Percentiles rank a stretch among this genome's conserved stretches.
phyloP scores from a whole-genome alignment of 2,329 filamentous ascomycete genomes.

The Trichoderma brevicompactum region DNA sequence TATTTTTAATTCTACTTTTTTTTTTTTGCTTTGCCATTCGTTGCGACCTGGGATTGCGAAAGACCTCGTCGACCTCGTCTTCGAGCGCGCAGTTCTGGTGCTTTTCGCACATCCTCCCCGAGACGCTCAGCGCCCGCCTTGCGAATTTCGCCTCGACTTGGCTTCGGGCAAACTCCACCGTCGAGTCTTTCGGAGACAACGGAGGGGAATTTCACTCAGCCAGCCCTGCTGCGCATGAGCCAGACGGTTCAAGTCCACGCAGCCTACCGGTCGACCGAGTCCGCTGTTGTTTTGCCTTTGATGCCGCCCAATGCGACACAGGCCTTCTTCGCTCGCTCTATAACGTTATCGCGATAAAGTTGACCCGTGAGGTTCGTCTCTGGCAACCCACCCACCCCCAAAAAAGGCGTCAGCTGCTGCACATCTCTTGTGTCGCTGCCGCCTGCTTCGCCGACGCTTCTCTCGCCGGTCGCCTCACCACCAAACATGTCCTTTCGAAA shows the following conservation, averaged over 20 bases:
- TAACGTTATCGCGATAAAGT: conserved; percentile 29
- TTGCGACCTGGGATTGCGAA: not conserved
- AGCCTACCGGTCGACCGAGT: too few relatives aligned
- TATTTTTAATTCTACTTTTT: not conserved
- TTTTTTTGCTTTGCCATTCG: not conserved
- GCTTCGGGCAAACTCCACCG: conserved; percentile 13
- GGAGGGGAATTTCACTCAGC: conserved; percentile 5
- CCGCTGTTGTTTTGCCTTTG: not conserved
- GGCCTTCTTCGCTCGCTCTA: conserved; percentile 4
- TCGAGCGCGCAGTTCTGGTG: too few relatives aligned
- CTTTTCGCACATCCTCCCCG: too few relatives aligned
- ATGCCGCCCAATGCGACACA: conserved; percentile 14
- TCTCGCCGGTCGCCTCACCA: not conserved
- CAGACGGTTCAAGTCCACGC: not conserved
- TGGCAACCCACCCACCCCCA: conserved; percentile 9
- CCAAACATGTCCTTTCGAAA: conserved; percentile 65
- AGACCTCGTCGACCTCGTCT: not conserved
- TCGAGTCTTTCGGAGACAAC: conserved; percentile 22
- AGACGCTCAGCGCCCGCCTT: too few relatives aligned
- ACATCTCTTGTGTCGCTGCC: conserved; percentile 11
- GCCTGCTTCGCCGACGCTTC: conserved; percentile 9
- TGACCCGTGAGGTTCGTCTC: conserved; percentile 32
- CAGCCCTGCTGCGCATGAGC: not conserved
- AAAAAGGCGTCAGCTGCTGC: conserved; percentile 22
- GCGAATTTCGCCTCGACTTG: not conserved